Evolutionary conservation across 2,329 filamentous ascomycete genomes (phyloP), one percentile per base, ranked within the genome.

Genomic region (Calonectria multiphialidica): DNA sequence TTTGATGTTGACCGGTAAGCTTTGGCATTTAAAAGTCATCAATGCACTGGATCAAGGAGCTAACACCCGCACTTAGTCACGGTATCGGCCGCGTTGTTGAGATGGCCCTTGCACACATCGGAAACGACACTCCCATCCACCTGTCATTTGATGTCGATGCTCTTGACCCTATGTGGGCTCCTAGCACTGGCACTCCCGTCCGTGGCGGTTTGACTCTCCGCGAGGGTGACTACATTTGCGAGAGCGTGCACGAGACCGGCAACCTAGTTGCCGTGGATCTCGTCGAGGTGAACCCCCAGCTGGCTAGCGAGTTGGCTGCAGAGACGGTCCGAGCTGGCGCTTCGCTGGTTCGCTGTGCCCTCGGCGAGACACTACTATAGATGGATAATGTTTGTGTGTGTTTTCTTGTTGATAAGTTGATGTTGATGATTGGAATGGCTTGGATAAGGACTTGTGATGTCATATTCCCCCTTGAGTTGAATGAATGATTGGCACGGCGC

Each of bases 131-230:
- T 0, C 97, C 97, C 49, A 98, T 99, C 81, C 97, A 99, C 84
- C 90, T 99, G 72, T 98, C 95, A 44, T 98, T 99, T 80, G 97
- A 99, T 82, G 95, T 99, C 77, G 97, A 99, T 83, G 97, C 96
- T 28, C 90, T 98, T 72, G 97, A 99, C 84, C 97, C 97, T 33
- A 93, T 95, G 89, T 98, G 95, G 93, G 97, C 97, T 45, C 97
- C 97, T 28, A 97, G 94, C 84, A 99, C 97, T 0, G 97, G 97
- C 21, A 98, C 97, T 4, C 95, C 97, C 0, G 97, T 99, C 37
- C 91, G 97, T 80, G 97, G 97, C 49, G 97, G 97, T 0, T 86
- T 99, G 82, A 99, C 97, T 4, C 88, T 99, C 79, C 91, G 97
- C 68, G 97, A 99, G 87, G 97, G 97, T 47, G 97, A 98, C 84